Evolutionary conservation across 768 basidiomycete genomes (phyloP).

Genomic region (Mycena maculata): DNA sequence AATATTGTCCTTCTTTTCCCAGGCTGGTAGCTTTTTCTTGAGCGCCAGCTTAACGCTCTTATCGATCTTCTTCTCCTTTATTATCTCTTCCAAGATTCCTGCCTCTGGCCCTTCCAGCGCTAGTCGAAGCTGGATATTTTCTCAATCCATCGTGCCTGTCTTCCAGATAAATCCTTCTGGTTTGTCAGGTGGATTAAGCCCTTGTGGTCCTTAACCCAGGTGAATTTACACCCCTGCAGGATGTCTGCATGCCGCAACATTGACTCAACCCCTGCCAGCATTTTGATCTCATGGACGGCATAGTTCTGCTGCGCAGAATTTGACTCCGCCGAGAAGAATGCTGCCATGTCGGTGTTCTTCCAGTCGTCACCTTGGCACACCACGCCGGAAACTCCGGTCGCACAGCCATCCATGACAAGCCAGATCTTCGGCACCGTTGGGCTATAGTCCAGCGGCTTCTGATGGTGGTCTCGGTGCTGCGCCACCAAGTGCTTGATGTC

Average conservation of each 20-base stretch:
- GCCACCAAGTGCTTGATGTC: conserved; percentile 5
- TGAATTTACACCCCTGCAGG: conserved; percentile 18
- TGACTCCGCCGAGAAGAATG: conserved; percentile 30
- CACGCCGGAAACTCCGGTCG: conserved; percentile 33
- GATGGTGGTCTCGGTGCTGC: conserved; percentile 33
- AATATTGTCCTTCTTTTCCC: too few relatives aligned
- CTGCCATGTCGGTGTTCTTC: conserved; percentile 27
- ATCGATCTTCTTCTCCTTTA: too few relatives aligned
- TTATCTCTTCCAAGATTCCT: too few relatives aligned
- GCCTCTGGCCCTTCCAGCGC: too few relatives aligned
- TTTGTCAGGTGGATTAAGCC: conserved; percentile 2
- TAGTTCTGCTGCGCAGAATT: conserved; percentile 22
- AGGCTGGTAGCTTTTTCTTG: too few relatives aligned
- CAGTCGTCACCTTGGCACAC: conserved; percentile 35
- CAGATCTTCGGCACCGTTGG: conserved; percentile 33
- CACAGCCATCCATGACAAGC: conserved; percentile 40
- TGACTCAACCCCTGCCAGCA: conserved; percentile 17
- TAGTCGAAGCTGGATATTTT: conserved; percentile 26
- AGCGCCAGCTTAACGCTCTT: too few relatives aligned
- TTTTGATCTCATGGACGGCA: conserved; percentile 36
- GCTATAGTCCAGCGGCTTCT: conserved; percentile 40
- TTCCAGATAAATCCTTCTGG: conserved; percentile 15
- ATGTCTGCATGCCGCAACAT: conserved; percentile 22
- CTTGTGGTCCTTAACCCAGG: conserved; percentile 21
- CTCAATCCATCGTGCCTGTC: conserved; percentile 25